Base-by-base conservation (phyloP, 2,329 filamentous ascomycete species). In the Diaporthe helianthi region DNA sequence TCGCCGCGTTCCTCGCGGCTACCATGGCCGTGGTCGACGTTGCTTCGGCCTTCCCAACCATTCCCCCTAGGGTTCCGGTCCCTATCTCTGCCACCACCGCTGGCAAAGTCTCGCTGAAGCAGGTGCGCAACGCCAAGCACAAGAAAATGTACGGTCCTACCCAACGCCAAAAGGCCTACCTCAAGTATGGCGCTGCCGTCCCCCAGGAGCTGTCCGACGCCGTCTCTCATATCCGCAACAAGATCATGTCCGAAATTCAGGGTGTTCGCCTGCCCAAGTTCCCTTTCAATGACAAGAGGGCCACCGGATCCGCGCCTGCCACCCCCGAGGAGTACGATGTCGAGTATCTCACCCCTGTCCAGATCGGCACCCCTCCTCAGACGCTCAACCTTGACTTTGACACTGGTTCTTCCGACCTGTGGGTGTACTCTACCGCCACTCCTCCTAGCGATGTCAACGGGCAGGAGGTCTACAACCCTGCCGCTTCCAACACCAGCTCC, bases 341-440 rank as follows among this genome's bases (percentile, higher is more conserved):
- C 76, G 83, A 61, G 73, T 80, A 79, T 64, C 65, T 79, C n/a
- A 76, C 72, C 26, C 77, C 77, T 12, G 78, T 79, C 7, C 71
- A 76, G 65, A 79, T 80, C 47, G 78, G 78, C 13, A 77, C 80
- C 17, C 82, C 82, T 15, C 75, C 80, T 10, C 80, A 84, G 72
- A 81, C 78, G 1, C 75, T 84, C 55, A 79, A 80, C 61, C 74
- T 84, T 47, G 78, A 83, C 72, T 81, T 84, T 63, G 82, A 84
- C 68, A 84, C 82, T 2, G 82, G 82, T 4, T 83, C 81, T 3
- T 80, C 81, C n/a, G 82, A 84, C 69, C 75, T 80, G 24, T 80
- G 79, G 79, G 77, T 80, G 52, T 80, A 79, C 72, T 76, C 74
- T 71, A 72, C 72, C 67, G 74, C 75, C 44, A 77, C 76, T 19